Percentiles rank a stretch among this genome's conserved stretches.
Conservation (phyloP, 179 eudicot species). For the Carnegiea gigantea region DNA sequence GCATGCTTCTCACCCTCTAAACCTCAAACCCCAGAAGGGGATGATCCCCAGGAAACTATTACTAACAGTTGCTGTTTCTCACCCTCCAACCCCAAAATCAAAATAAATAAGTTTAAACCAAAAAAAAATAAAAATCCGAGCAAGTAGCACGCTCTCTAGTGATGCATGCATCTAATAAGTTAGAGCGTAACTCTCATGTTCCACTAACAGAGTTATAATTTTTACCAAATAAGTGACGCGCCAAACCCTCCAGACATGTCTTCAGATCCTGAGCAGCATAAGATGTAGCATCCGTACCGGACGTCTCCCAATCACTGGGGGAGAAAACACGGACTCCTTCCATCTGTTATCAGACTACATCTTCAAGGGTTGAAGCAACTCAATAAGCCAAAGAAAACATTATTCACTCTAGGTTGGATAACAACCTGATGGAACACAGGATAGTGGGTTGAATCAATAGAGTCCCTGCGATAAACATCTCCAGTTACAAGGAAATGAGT, state of each 20-base stretch:
- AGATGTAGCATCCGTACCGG: conserved; percentile 68
- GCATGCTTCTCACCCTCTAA: neutral
- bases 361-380: conserved; percentile 3
- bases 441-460: conserved; percentile 91
- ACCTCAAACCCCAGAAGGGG: neutral
- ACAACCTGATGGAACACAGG: conserved; percentile 96
- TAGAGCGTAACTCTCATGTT: neutral
- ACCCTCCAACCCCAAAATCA: too few species aligned
- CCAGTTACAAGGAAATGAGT: conserved; percentile 89
- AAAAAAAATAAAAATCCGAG: neutral
- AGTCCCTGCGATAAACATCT: conserved; percentile 91
- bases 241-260: conserved; percentile 95
- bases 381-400: conserved; percentile 5
- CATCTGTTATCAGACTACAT: conserved; percentile 53
- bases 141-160: neutral
- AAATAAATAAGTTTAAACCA: too few species aligned
- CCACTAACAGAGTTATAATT: neutral
- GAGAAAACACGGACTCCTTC: conserved; percentile 92
- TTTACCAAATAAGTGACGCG: conserved; percentile 88
- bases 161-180: conserved; percentile 3
- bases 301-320: conserved; percentile 77
- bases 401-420: neutral
- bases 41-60: too few species aligned
- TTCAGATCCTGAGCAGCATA: conserved; percentile 83
- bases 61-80: too few species aligned